Evolutionary conservation across 805 yeast species (phyloP), one percentile per base, ranked within the genome.

Genomic region (Wickerhamomyces alni): DNA sequence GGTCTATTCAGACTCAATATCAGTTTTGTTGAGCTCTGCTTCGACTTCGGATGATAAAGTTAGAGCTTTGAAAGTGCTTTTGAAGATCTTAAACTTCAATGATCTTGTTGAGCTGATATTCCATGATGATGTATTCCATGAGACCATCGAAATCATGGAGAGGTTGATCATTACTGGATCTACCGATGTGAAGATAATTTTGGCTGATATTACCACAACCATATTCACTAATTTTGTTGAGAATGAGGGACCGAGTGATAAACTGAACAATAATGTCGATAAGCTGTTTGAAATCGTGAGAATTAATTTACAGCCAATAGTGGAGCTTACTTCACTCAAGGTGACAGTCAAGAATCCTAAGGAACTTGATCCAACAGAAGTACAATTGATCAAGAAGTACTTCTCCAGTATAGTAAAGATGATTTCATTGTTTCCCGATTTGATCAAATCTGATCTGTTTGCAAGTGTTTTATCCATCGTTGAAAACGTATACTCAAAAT

Each of bases 221-320:
- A 63, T 83, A 19, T 80, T 82, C 38, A 55, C 67, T 29, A 61
- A 69, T 15, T 72, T 70, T 48, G 63, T 70, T 21, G 63, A 55
- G 24, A 39, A 38, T 3, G 57, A 58, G 15, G 49, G 46, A 4
- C 44, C 58, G 2, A 58, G 62, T 2, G 76, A 72, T 9, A 69
- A 65, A 28, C 64, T 77, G 40, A 63, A 72, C 26, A 61, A 66
- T 22, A 81, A 79, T 37, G 80, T 85, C 39, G 95, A 87, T 50
- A 87, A 85, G 52, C 62, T 87, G 33, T 87, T 91, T 58, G 97
- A 91, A 55, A 65, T 89, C 19, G 61, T 88, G 36, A 69, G 96
- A 45, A 71, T 88, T 6, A 73, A 76, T 15, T 68, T 84, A 65
- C 66, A 80, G 17, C 81, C 86, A 0, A 61, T 88, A 15, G 71